phyloP scores from a whole-genome alignment of 225 moss, liverwort and hornwort species.

The Straminergon stramineum region DNA sequence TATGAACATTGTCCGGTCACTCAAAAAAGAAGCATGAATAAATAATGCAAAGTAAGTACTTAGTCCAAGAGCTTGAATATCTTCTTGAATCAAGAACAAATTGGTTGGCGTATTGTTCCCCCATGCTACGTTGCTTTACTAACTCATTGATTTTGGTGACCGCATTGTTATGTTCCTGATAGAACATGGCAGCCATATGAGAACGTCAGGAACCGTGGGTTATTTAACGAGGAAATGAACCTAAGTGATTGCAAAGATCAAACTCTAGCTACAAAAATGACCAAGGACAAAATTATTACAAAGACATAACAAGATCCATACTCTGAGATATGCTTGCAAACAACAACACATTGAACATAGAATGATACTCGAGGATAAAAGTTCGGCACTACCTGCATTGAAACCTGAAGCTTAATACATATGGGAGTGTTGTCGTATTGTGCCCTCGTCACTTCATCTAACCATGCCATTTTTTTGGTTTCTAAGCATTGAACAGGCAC shows the following conservation, averaged over 20 bases:
- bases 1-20: background rate
- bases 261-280: background rate
- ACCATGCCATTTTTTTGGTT: constrained; percentile 12
- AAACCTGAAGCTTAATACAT: constrained; percentile 49
- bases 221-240: background rate
- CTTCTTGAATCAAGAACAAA: constrained; percentile 60
- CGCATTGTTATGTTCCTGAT: constrained; percentile 66
- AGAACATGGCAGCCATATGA: background rate
- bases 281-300: too few species aligned
- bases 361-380: background rate
- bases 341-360: background rate
- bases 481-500: constrained; percentile 1
- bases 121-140: constrained; percentile 28
- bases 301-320: too few species aligned
- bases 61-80: constrained; percentile 55
- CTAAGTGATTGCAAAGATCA: background rate
- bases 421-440: constrained; percentile 48
- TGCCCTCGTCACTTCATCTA: constrained; percentile 37
- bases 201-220: background rate
- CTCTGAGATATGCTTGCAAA: background rate
- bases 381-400: constrained; percentile 43
- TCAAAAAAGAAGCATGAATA: too few species aligned
- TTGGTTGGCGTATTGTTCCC: constrained; percentile 9
- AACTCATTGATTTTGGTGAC: constrained; percentile 60
- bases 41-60: constrained; percentile 19